phyloP scores from a whole-genome alignment of 2,329 filamentous ascomycete species.

The Neofusicoccum sp. region DNA sequence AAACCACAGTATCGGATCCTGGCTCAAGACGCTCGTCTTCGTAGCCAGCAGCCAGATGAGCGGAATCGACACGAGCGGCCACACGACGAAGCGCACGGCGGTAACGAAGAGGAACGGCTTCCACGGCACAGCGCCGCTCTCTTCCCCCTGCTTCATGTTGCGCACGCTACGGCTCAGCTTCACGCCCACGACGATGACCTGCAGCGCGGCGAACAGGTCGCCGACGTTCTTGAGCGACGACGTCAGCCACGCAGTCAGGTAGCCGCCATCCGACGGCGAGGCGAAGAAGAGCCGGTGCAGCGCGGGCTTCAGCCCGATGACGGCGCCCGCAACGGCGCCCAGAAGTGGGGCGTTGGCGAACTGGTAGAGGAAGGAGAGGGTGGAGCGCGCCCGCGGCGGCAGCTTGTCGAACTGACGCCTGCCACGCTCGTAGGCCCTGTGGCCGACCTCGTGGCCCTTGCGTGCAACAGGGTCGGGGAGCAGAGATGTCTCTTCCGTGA shows the following conservation, averaged over 20 bases:
- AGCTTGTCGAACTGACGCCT: constrained; percentile 40
- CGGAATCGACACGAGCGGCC: constrained; percentile 60
- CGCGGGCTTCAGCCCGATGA: constrained; percentile 62
- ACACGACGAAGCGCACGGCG: constrained; percentile 61
- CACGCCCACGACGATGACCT: constrained; percentile 68
- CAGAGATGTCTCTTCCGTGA: constrained; percentile 54
- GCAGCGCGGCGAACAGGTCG: constrained; percentile 64
- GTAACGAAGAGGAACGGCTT: constrained; percentile 55
- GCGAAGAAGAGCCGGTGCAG: constrained; percentile 66
- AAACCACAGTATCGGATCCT: constrained; percentile 69
- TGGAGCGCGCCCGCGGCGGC: constrained; percentile 41
- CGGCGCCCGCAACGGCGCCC: constrained; percentile 60
- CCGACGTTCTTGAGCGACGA: constrained; percentile 64
- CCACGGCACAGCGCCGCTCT: constrained; percentile 52
- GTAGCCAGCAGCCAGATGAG: constrained; percentile 59
- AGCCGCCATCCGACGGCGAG: constrained; percentile 59
- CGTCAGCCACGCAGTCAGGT: constrained; percentile 69
- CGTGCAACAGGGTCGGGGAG: constrained; percentile 46
- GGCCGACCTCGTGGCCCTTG: constrained; percentile 32
- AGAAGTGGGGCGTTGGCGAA: constrained; percentile 66
- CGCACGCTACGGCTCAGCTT: constrained; percentile 60
- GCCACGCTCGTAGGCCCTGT: constrained; percentile 37
- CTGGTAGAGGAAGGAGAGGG: constrained; percentile 46
- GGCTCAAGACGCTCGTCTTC: constrained; percentile 51
- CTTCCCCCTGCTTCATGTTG: constrained; percentile 48